A percentile compares a stretch with the other conserved stretches of the same genome.
Evolutionary conservation across 2,329 filamentous ascomycete genomes (phyloP).

Genomic region (Fusarium dimerum): DNA sequence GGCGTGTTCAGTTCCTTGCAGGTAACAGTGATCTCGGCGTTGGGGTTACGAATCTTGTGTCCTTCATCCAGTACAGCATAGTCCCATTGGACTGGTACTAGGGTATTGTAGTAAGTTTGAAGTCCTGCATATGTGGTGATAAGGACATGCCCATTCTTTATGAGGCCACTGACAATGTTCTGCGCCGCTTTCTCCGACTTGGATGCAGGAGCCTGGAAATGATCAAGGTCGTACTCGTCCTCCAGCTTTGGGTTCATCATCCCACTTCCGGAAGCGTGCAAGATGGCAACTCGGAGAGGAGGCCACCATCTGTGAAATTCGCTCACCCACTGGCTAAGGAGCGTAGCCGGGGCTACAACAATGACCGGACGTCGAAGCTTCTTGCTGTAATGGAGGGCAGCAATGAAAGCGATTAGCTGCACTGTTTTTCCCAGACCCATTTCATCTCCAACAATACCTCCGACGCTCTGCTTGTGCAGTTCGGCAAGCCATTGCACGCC

Average conservation of each 20-base stretch:
- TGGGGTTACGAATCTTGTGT: slow-evolving; percentile 96
- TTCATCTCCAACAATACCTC: slow-evolving; percentile 94
- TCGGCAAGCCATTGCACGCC: slow-evolving; percentile 97
- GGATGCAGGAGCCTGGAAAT: slow-evolving; percentile 36
- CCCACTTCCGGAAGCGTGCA: slow-evolving; percentile 93
- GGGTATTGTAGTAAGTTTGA: slow-evolving; percentile 83
- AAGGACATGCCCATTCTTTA: slow-evolving; percentile 83
- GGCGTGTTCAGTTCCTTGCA: slow-evolving; percentile 92
- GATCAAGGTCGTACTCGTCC: slow-evolving; percentile 52
- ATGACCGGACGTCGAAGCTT: slow-evolving; percentile 83
- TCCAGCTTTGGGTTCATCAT: slow-evolving; percentile 82
- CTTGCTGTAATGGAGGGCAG: slow-evolving; percentile 88
- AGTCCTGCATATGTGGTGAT: slow-evolving; percentile 95
- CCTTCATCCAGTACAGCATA: slow-evolving; percentile 96
- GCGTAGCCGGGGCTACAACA: slow-evolving; percentile 89
- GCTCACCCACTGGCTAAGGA: slow-evolving; percentile 97
- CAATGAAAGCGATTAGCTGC: slow-evolving; percentile 73
- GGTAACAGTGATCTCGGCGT: slow-evolving; percentile 89
- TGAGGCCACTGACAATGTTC: slow-evolving; percentile 79
- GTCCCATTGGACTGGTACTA: slow-evolving; percentile 85
- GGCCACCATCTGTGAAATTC: slow-evolving; percentile 99
- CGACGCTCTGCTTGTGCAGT: slow-evolving; percentile 83
- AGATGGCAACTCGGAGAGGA: slow-evolving; percentile 90
- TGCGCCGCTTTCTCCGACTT: slow-evolving; percentile 62
- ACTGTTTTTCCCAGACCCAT: slow-evolving; percentile 98